phyloP scores from a whole-genome alignment of 1,139 yeast species.

The Pichia sp. region DNA sequence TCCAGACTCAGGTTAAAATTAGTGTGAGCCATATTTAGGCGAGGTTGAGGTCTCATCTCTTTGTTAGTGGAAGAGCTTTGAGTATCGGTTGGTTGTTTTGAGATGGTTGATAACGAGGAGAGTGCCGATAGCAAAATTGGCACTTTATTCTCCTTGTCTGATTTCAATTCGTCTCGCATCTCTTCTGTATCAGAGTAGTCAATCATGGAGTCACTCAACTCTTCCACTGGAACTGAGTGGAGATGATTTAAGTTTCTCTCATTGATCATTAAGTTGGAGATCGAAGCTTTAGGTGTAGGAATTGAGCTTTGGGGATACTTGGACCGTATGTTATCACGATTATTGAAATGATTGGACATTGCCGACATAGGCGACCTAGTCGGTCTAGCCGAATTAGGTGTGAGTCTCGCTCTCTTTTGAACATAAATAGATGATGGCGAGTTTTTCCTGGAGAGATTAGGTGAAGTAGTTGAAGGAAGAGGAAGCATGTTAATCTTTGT shows the following conservation, averaged over 20 bases:
- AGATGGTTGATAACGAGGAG: conserved; percentile 2
- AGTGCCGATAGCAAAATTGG: neutral
- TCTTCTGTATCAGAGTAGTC: conserved; percentile 21
- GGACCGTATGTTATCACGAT: too few species aligned
- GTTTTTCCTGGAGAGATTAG: neutral
- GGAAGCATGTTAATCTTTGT: conserved; percentile 3
- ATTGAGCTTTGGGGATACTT: too few species aligned
- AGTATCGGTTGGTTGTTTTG: neutral
- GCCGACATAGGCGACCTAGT: too few species aligned
- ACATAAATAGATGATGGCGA: neutral
- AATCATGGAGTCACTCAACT: conserved; percentile 25
- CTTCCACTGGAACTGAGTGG: conserved; percentile 14
- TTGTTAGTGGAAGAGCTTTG: neutral
- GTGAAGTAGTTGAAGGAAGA: neutral
- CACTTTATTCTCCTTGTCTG: neutral
- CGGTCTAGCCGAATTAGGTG: too few species aligned
- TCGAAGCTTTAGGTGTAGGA: too few species aligned
- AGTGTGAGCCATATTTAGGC: too few species aligned
- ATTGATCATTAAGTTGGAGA: neutral
- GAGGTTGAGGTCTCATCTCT: neutral
- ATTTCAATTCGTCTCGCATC: neutral
- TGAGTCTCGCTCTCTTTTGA: too few species aligned
- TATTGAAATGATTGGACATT: too few species aligned
- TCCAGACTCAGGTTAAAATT: conserved; percentile 20
- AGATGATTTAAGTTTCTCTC: neutral